Evolutionary conservation across 1,284 basidiomycete genomes (phyloP).

Genomic region (Sanguinoderma infundibulare): DNA sequence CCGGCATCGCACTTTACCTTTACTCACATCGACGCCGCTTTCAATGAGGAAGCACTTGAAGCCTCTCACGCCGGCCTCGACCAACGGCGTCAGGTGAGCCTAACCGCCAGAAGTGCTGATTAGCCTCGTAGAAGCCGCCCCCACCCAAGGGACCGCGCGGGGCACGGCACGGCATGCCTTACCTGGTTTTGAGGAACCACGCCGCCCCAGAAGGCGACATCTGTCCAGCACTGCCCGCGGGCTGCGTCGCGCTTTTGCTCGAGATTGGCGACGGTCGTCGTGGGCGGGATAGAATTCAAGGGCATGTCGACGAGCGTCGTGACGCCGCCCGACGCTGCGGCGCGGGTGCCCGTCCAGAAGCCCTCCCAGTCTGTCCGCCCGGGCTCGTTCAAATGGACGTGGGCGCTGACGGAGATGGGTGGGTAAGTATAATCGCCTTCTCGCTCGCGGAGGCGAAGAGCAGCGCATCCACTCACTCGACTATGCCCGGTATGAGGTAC

Average conservation of each 20-base stretch:
- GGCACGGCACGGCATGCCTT: too few species aligned
- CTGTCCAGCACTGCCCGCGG: conserved; percentile 75
- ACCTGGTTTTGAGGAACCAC: conserved; percentile 89
- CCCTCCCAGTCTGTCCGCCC: conserved; percentile 94
- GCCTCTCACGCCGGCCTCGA: conserved; percentile 83
- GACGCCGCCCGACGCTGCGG: conserved; percentile 88
- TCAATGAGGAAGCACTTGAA: conserved; percentile 97
- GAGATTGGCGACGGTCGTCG: conserved; percentile 81
- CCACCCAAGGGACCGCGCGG: neutral
- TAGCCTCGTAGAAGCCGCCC: neutral
- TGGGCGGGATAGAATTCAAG: conserved; percentile 93
- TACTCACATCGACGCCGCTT: conserved; percentile 84
- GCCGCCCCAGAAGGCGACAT: conserved; percentile 95
- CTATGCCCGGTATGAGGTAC: conserved; percentile 81
- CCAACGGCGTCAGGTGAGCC: conserved; percentile 68
- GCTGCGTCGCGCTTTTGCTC: conserved; percentile 74
- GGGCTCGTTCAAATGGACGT: conserved; percentile 94
- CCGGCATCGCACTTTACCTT: neutral
- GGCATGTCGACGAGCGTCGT: conserved; percentile 97
- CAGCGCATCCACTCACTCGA: conserved; percentile 65
- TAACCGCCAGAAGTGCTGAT: conserved; percentile 35
- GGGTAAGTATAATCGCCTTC: neutral
- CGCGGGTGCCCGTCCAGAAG: conserved; percentile 87
- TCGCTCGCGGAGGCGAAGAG: neutral
- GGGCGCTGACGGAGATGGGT: conserved; percentile 68